A percentile compares a stretch with the other conserved stretches of the same genome.
Conservation (phyloP, 2,329 filamentous ascomycete genomes). For the Trichophyton benhamiae region DNA sequence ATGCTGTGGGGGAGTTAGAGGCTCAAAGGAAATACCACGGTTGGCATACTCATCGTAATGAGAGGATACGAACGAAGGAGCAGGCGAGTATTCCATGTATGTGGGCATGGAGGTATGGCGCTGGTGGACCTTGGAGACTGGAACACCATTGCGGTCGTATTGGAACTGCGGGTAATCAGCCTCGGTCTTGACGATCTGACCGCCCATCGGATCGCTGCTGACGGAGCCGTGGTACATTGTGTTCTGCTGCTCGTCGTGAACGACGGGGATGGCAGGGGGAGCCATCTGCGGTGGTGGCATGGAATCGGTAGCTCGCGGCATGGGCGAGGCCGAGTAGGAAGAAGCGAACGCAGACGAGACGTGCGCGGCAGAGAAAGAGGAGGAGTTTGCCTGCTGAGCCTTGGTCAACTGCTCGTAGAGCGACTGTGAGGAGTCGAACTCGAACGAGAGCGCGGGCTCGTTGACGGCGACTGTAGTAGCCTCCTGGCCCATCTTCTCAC, state of each 20-base stretch:
- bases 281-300: slow-evolving; percentile 90
- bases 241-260: slow-evolving; percentile 51
- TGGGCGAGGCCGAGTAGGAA: slow-evolving; percentile 73
- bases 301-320: slow-evolving; percentile 73
- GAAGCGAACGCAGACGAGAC: slow-evolving; percentile 56
- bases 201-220: slow-evolving; percentile 56
- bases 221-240: slow-evolving; percentile 60
- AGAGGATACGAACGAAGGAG: slow-evolving; percentile 95
- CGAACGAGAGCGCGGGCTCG: slow-evolving; percentile 94
- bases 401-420: slow-evolving; percentile 99
- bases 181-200: slow-evolving; percentile 74
- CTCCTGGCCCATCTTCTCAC: slow-evolving; percentile 99
- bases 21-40: slow-evolving; percentile 90
- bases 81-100: slow-evolving; percentile 95
- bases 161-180: slow-evolving; percentile 69
- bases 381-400: slow-evolving; percentile 96
- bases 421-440: slow-evolving; percentile 98
- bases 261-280: slow-evolving; percentile 45
- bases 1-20: slow-evolving; percentile 90
- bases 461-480: slow-evolving; percentile 92
- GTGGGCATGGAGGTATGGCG: slow-evolving; percentile 97
- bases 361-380: slow-evolving; percentile 74
- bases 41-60: slow-evolving; percentile 98
- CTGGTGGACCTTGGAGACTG: slow-evolving; percentile 70
- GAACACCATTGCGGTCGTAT: slow-evolving; percentile 86